phyloP scores from a whole-genome alignment of 169 alveolate species.

The Plasmodium inui region DNA sequence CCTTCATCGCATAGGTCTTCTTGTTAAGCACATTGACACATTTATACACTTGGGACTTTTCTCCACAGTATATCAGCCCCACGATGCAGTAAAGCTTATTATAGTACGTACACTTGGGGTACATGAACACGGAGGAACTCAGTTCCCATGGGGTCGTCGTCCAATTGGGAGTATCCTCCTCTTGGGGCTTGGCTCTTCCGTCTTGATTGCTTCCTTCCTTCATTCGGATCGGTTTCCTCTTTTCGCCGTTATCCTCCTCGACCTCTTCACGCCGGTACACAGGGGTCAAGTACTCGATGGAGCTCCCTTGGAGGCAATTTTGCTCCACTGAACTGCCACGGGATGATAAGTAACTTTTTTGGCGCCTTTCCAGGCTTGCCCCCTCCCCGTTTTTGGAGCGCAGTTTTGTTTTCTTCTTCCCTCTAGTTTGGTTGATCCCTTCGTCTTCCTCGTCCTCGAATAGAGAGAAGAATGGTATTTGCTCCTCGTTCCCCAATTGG shows the following conservation, averaged over 20 bases:
- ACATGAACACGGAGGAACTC: background rate
- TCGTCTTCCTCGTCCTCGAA: background rate
- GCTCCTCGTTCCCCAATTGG: background rate
- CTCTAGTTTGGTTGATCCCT: background rate
- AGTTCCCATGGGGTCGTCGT: background rate
- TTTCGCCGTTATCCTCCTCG: background rate
- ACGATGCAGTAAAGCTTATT: conserved; percentile 27
- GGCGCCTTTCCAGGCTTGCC: background rate
- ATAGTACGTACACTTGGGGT: background rate
- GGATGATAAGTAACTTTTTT: background rate
- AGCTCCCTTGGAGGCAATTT: background rate
- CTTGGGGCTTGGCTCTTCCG: background rate
- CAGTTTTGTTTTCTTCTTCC: background rate
- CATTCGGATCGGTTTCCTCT: background rate
- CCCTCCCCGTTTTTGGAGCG: background rate
- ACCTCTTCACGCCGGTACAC: background rate
- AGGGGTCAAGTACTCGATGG: background rate
- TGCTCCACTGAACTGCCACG: background rate
- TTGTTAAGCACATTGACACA: conserved; percentile 41
- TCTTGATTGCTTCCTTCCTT: background rate
- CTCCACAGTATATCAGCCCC: conserved; percentile 56
- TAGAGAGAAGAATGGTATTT: background rate
- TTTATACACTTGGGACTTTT: conserved; percentile 72
- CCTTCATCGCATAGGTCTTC: conserved; percentile 63
- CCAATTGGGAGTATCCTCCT: background rate